A percentile compares a stretch with the other conserved stretches of the same genome.
Conservation (phyloP, 306 rosid genomes). For the Abrus precatorius region DNA sequence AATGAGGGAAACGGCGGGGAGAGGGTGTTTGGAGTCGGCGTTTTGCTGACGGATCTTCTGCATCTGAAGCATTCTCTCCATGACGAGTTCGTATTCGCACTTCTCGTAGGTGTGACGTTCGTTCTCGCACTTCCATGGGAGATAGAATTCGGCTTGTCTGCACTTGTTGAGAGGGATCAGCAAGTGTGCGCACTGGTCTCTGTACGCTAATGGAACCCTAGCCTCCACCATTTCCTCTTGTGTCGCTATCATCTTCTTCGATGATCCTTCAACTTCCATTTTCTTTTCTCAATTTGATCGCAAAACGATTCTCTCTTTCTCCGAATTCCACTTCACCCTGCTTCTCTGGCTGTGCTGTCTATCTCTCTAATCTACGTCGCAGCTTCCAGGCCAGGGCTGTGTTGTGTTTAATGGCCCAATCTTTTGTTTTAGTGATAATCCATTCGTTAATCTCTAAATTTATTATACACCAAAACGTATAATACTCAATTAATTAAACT, state of each 20-base stretch:
- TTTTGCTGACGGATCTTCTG: constrained; percentile 83
- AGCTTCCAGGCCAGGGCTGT: no score
- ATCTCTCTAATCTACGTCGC: no score
- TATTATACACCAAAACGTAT: no score
- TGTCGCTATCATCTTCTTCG: constrained; percentile 98
- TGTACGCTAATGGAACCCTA: constrained; percentile 79
- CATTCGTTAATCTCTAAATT: no score
- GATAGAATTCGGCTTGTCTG: constrained; percentile 81
- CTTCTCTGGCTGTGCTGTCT: no score
- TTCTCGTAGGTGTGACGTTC: constrained; percentile 91
- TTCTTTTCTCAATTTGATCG: no score
- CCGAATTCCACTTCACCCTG: neutral
- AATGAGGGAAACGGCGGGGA: constrained; percentile 62
- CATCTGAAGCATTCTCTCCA: constrained; percentile 97
- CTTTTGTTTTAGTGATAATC: no score
- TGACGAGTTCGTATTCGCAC: constrained; percentile 92
- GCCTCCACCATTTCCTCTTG: constrained; percentile 94
- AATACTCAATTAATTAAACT: no score
- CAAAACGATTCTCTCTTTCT: neutral
- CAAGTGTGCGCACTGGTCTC: constrained; percentile 94
- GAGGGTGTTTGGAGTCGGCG: constrained; percentile 52
- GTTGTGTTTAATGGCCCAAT: no score
- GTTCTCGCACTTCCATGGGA: constrained; percentile 92
- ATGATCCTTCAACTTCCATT: constrained; percentile 78
- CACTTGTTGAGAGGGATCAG: constrained; percentile 97